Evolutionary conservation across 176 grass and related monocot genomes (phyloP).

Genomic region (Zizania latifolia): DNA sequence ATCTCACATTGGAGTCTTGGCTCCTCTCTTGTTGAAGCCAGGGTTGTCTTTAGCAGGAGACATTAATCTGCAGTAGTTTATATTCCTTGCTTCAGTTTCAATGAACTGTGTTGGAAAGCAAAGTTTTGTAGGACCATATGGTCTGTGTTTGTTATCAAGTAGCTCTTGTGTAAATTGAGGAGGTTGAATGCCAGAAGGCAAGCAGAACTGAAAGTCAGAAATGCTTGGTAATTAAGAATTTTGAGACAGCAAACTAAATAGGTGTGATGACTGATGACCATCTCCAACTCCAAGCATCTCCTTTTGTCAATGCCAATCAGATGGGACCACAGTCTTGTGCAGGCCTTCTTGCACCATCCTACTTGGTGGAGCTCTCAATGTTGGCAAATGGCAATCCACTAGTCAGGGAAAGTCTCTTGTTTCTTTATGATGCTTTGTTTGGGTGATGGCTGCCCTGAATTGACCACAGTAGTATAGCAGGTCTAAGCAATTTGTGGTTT

Average conservation of each 20-base stretch:
- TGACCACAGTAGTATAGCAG: conserved; percentile 29
- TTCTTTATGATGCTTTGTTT: no score
- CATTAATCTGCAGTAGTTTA: not conserved
- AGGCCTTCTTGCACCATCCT: no score
- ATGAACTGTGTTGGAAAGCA: conserved; percentile 17
- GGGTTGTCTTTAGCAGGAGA: not conserved
- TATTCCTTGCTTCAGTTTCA: conserved; percentile 38
- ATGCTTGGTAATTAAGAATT: conserved; percentile 15
- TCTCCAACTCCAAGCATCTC: conserved; percentile 29
- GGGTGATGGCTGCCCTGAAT: conserved; percentile 1
- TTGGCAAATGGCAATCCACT: no score
- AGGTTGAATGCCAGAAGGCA: conserved; percentile 7
- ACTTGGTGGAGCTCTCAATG: no score
- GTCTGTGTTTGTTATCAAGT: not conserved
- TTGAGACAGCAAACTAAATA: conserved; percentile 1
- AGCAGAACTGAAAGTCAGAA: not conserved
- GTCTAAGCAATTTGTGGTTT: conserved; percentile 4
- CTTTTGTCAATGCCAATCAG: conserved; percentile 15
- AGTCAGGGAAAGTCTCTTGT: no score
- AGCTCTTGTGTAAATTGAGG: not conserved
- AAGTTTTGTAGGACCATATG: conserved; percentile 5
- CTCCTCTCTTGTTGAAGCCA: conserved; percentile 12
- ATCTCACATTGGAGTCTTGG: not conserved
- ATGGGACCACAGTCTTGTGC: conserved; percentile 44
- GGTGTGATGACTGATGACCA: conserved; percentile 20